Conservation (phyloP, 2,329 filamentous ascomycete species). For the Eutypella sp. region DNA sequence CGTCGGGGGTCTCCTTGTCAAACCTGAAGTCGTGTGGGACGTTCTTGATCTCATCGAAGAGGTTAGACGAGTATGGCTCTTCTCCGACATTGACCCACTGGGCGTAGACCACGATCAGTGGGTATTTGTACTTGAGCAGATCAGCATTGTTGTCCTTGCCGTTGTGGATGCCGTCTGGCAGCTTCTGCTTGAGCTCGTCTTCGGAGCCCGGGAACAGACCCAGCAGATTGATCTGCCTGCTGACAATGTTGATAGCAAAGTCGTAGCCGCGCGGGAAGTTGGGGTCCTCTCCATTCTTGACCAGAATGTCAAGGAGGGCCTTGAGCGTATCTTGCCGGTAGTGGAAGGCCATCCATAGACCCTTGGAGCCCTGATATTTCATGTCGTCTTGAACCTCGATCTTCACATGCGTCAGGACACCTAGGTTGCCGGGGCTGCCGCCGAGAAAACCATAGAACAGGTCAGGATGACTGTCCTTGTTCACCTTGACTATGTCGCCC, state of each 20-base stretch:
- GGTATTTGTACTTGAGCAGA: too few species aligned
- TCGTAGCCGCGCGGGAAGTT: slow-evolving; percentile 42
- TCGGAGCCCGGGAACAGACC: slow-evolving; percentile 30
- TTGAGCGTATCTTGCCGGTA: slow-evolving; percentile 35
- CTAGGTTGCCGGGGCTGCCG: slow-evolving; percentile 54
- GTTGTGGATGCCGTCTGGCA: slow-evolving; percentile 28
- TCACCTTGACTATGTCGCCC: slow-evolving; percentile 41
- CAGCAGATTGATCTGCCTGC: slow-evolving; percentile 32
- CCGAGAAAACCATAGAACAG: slow-evolving; percentile 56
- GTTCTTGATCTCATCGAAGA: too few species aligned
- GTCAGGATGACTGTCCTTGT: slow-evolving; percentile 43
- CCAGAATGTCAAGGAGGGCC: slow-evolving; percentile 33
- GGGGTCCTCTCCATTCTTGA: slow-evolving; percentile 39
- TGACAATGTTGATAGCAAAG: slow-evolving; percentile 41
- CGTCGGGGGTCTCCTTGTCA: too few species aligned
- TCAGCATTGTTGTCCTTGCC: slow-evolving; percentile 31
- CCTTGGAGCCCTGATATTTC: slow-evolving; percentile 34
- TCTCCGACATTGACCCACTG: too few species aligned
- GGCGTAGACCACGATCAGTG: too few species aligned
- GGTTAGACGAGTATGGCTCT: too few species aligned
- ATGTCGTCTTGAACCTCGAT: slow-evolving; percentile 36
- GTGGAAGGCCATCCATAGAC: slow-evolving; percentile 37
- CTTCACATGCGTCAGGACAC: slow-evolving; percentile 51
- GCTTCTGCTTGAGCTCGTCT: slow-evolving; percentile 32
- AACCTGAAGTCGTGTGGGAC: too few species aligned